Evolutionary conservation across 2,329 filamentous ascomycete species (phyloP).

Genomic region (Ampelomyces quisqualis): DNA sequence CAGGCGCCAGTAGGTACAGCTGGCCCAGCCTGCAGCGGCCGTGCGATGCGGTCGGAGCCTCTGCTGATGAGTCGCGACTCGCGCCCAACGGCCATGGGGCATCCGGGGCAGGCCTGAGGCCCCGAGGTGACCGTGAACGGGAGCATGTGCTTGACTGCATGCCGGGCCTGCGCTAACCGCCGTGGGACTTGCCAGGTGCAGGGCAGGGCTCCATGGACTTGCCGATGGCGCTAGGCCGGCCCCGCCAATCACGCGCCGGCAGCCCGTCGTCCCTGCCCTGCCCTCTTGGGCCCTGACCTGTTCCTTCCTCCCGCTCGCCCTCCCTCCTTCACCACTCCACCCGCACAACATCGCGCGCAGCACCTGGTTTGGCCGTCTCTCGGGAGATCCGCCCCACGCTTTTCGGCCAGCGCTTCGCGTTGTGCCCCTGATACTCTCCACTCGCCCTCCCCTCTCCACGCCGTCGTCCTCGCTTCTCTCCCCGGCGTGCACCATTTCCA

Average conservation of each 20-base stretch:
- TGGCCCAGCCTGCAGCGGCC: too few relatives aligned
- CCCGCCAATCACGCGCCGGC: slow-evolving; percentile 22
- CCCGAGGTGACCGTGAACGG: too few relatives aligned
- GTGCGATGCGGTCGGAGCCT: too few relatives aligned
- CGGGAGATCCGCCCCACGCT: slow-evolving; percentile 38
- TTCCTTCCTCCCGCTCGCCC: slow-evolving; percentile 30
- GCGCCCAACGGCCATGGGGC: too few relatives aligned
- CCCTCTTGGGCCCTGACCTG: too few relatives aligned
- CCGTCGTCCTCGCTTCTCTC: slow-evolving; percentile 36
- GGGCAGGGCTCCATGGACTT: slow-evolving; percentile 7
- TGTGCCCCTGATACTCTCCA: slow-evolving; percentile 33
- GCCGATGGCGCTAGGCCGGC: slow-evolving; percentile 21
- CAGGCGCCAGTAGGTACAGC: too few relatives aligned
- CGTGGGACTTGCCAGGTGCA: slow-evolving; percentile 1
- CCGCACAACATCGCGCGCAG: slow-evolving; percentile 24
- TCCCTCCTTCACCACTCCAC: slow-evolving; percentile 29
- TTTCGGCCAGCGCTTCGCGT: slow-evolving; percentile 47
- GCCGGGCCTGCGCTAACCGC: not conserved
- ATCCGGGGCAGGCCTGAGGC: too few relatives aligned
- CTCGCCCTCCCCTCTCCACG: slow-evolving; percentile 33
- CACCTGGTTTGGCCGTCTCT: slow-evolving; percentile 41
- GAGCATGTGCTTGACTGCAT: not conserved
- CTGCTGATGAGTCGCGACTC: too few relatives aligned
- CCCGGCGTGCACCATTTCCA: slow-evolving; percentile 43
- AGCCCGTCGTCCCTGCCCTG: slow-evolving; percentile 18